Evolutionary conservation across 179 eudicot genomes (phyloP), one percentile per base, ranked within the genome.

Genomic region (Silene coronaria): DNA sequence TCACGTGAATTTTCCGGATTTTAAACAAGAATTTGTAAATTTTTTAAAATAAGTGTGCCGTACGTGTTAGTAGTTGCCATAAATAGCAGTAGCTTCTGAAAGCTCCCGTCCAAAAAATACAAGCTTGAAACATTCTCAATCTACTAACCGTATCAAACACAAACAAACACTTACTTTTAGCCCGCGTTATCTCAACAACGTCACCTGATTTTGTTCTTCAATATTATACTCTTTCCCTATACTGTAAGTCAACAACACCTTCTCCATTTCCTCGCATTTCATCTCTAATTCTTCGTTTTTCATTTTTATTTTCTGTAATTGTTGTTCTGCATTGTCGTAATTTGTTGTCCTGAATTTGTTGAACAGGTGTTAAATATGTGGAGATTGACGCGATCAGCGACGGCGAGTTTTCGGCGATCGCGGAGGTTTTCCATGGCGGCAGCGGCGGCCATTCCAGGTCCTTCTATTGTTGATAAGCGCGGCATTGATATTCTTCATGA

Each of bases 401-500:
- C 90, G 79, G 75, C 84, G 73, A 80, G 73, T 77, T 79, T 88
- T 79, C 87, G 89, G 76, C 85, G 81, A 8, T 53, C 87, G 46
- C 88, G 96, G 91, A 36, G 85, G 82, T 76, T 83, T 70, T 92
- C 96, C 64, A 76, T 89, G 57, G 46, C 64, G 16, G 42, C 72
- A 0, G 75, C 70, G 24, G 71, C 83, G 13, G 83, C 88, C 70
- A 88, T 90, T 59, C 91, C 96, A 0, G 93, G 90, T 14, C 97
- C 99, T 21, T 89, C 93, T 72, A 92, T 95, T 21, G 95, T 95
- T 12, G 96, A 91, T 74, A 95, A 95, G 88, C 95, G 99, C 26
- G 99, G 99, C 1, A 74, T 96, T 23, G 99, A 95, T 83, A 91
- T 95, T 82, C 99, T 95, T 67, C 99, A 95, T 71, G 99, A 95